Conservation (phyloP, 1,284 basidiomycete genomes). For the Neolentinus lepideus region DNA sequence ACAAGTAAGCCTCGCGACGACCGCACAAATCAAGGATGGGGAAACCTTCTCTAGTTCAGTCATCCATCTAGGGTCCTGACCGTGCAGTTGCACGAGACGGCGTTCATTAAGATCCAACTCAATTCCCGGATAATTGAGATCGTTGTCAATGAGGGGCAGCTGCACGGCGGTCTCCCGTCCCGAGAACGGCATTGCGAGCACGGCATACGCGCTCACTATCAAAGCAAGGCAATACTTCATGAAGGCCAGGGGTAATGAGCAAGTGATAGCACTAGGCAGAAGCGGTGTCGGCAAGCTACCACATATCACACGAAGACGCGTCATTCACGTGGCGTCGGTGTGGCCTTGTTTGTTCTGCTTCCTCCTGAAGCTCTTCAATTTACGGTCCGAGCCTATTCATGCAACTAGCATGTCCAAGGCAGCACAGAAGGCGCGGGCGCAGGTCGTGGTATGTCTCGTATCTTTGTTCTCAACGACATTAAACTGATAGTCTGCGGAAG, state of each 20-base stretch:
- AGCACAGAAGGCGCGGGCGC: conserved; percentile 43
- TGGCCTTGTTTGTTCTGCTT: conserved; percentile 1
- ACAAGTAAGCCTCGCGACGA: conserved; percentile 8
- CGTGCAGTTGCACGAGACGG: conserved; percentile 72
- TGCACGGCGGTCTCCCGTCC: conserved; percentile 13
- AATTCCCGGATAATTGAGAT: conserved; percentile 24
- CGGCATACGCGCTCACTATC: conserved; percentile 23
- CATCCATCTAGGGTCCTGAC: conserved; percentile 64
- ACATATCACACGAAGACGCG: not conserved
- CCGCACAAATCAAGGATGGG: conserved; percentile 6
- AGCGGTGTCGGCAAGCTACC: not conserved
- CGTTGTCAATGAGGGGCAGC: conserved; percentile 8
- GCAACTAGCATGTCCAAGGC: conserved; percentile 48
- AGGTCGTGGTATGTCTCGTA: conserved; percentile 50
- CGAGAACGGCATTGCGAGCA: conserved; percentile 15
- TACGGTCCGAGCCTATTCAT: conserved; percentile 9
- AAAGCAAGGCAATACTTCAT: conserved; percentile 43
- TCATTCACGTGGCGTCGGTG: conserved; percentile 6
- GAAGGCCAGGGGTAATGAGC: conserved; percentile 12
- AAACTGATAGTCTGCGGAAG: conserved; percentile 29
- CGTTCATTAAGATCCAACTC: conserved; percentile 62
- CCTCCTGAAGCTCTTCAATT: conserved; percentile 6
- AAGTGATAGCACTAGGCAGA: not conserved
- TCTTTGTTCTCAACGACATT: not conserved
- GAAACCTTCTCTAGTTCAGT: conserved; percentile 77